Percentiles rank a stretch among this genome's conserved stretches.
Conservation (phyloP, 371 early-diverging fungal species). For the Mucor saturninus region DNA sequence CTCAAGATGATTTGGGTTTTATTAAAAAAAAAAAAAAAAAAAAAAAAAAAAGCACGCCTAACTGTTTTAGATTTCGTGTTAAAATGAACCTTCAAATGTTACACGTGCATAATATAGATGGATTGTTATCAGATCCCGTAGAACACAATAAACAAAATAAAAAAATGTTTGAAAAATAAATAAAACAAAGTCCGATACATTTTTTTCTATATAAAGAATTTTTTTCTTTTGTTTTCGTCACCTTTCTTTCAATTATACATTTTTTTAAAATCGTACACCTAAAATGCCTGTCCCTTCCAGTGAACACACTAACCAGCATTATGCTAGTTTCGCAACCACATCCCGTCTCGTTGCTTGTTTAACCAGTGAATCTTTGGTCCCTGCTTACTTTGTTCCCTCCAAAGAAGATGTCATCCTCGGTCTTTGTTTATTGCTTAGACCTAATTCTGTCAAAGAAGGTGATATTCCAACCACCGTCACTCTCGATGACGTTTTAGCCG, state of each 20-base stretch:
- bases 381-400: slow-evolving; percentile 44
- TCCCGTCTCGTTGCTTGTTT: slow-evolving; percentile 66
- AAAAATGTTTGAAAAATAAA: neutral
- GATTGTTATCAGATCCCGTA: neutral
- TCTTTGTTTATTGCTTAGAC: slow-evolving; percentile 31
- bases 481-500: slow-evolving; percentile 36
- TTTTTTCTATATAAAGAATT: neutral
- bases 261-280: slow-evolving; percentile 6
- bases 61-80: too few species aligned
- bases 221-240: neutral
- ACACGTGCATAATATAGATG: too few species aligned
- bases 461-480: slow-evolving; percentile 14
- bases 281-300: slow-evolving; percentile 30
- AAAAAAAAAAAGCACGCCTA: too few species aligned
- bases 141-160: neutral
- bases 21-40: too few species aligned
- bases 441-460: slow-evolving; percentile 11
- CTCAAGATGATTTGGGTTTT: too few species aligned
- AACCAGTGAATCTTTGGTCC: slow-evolving; percentile 61
- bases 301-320: slow-evolving; percentile 37
- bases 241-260: neutral
- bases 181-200: too few species aligned
- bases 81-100: too few species aligned
- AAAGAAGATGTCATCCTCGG: slow-evolving; percentile 15
- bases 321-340: slow-evolving; percentile 58